Base-by-base conservation (phyloP, 2,329 filamentous ascomycete genomes). In the Amphichorda felina region DNA sequence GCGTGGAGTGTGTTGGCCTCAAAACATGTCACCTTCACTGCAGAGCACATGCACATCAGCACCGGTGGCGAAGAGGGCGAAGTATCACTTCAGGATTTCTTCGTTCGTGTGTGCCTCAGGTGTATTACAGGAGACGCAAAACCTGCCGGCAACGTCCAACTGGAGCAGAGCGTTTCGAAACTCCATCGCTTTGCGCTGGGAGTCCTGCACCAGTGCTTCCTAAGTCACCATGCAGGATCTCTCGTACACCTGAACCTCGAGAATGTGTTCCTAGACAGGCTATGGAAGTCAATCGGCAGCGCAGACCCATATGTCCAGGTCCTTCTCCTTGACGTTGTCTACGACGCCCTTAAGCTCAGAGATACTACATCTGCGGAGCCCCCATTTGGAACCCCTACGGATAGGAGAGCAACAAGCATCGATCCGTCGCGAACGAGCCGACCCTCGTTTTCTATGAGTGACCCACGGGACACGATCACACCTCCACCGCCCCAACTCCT, bases 241-340 rank as follows among this genome's bases (percentile, higher is more conserved):
- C 52, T 87, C 7, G 66, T 69, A 14, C 64, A 66, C n/a, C 55
- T 84, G 8, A 75, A 82, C 37, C 62, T 93, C 8, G 85, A 93
- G 48, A 63, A 74, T 15, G 56, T 73, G 25, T 64, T 94, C 19
- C 79, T 91, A 40, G 74, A 79, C 22, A 72, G 75, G 42, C 66
- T 94, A 5, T 62, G 65, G 19, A 67, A 70, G 46, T 71, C 78
- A 13, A 61, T 86, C 15, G 56, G 66, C 26, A 66, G 70, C 5
- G 60, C 72, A 2, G 82, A 85, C 45, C 70, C 78, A 21, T 78
- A 78, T 35, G 70, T 89, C 1, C 87, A 94, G 48, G 77, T 82
- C 11, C 67, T 86, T 0, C 60, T 94, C 8, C 70, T 95, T 17
- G 82, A 88, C 47, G 77, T 84, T n/a, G 71, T 88, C 3, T 75